Evolutionary conservation across 371 early-diverging fungal genomes (phyloP).

Genomic region (Syncephalastrum monosporum): DNA sequence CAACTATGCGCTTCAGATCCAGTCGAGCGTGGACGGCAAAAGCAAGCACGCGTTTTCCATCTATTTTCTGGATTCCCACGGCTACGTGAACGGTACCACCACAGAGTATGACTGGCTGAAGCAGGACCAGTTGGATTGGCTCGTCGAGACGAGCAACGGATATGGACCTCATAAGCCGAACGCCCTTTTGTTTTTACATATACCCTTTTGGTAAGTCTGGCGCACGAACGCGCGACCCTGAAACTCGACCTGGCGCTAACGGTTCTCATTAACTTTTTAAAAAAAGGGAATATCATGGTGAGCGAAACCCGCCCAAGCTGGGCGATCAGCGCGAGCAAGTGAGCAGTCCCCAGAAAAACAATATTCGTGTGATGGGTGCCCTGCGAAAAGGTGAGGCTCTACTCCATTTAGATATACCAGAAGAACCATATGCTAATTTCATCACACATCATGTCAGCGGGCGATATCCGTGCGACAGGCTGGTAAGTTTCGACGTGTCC

Average conservation of each 20-base stretch:
- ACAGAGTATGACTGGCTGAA: constrained; percentile 45
- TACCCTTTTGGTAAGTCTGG: constrained; percentile 35
- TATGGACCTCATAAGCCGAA: constrained; percentile 25
- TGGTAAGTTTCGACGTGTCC: constrained; percentile 22
- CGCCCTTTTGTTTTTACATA: constrained; percentile 53
- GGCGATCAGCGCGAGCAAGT: constrained; percentile 46
- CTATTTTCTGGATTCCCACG: constrained; percentile 54
- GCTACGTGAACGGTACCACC: constrained; percentile 33
- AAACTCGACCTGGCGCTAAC: too few species aligned
- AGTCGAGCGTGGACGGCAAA: constrained; percentile 12
- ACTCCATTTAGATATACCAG: neutral
- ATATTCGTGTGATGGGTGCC: constrained; percentile 21
- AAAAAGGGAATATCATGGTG: constrained; percentile 24
- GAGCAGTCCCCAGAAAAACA: constrained; percentile 27
- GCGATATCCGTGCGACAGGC: constrained; percentile 24
- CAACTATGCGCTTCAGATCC: constrained; percentile 44
- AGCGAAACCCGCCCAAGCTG: constrained; percentile 18
- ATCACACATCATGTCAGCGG: constrained; percentile 10
- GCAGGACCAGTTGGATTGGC: constrained; percentile 52
- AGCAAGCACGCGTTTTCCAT: constrained; percentile 36
- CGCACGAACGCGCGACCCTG: too few species aligned
- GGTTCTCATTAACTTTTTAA: too few species aligned
- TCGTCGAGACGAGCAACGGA: constrained; percentile 24
- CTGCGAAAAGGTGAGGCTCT: constrained; percentile 23
- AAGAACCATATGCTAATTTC: too few species aligned